Percentiles rank a stretch among this genome's conserved stretches.
Evolutionary conservation across 441 rosid species (phyloP).

Genomic region (Brassica hybrid): DNA sequence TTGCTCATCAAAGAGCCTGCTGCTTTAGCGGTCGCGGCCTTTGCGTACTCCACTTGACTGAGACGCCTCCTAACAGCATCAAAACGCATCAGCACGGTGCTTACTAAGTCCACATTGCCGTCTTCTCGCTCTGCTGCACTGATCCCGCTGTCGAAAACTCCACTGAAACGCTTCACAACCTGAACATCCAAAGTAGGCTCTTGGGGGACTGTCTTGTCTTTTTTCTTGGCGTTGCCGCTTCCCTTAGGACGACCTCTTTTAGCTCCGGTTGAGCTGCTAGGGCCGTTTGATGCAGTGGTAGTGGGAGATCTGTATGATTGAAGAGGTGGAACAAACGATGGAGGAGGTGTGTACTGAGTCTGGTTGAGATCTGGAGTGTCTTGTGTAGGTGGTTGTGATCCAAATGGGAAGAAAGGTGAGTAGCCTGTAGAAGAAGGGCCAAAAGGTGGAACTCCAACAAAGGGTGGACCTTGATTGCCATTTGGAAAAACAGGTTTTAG

Average conservation of each 20-base stretch:
- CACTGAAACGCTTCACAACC: constrained; percentile 29
- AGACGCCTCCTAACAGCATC: constrained; percentile 58
- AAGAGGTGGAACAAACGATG: constrained; percentile 49
- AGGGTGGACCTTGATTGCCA: constrained; percentile 47
- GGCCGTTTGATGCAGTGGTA: constrained; percentile 38
- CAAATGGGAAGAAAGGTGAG: constrained; percentile 59
- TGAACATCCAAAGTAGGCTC: constrained; percentile 28
- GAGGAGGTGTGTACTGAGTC: constrained; percentile 37
- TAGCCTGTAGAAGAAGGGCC: constrained; percentile 51
- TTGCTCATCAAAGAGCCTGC: constrained; percentile 52
- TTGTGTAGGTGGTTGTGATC: constrained; percentile 36
- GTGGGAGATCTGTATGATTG: constrained; percentile 45
- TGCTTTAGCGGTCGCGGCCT: constrained; percentile 44
- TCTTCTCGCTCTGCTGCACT: constrained; percentile 45
- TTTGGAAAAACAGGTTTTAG: constrained; percentile 55
- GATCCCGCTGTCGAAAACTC: constrained; percentile 33
- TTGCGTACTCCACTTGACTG: constrained; percentile 53
- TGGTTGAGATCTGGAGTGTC: constrained; percentile 45
- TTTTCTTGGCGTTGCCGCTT: constrained; percentile 22
- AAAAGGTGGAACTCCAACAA: constrained; percentile 50
- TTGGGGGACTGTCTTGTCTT: constrained; percentile 24
- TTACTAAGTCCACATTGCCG: constrained; percentile 50
- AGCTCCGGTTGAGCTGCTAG: constrained; percentile 44
- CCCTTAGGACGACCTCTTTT: constrained; percentile 38
- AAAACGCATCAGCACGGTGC: constrained; percentile 48